phyloP scores from a whole-genome alignment of 352 stramenopile species.

The Phytophthora nicotianae region DNA sequence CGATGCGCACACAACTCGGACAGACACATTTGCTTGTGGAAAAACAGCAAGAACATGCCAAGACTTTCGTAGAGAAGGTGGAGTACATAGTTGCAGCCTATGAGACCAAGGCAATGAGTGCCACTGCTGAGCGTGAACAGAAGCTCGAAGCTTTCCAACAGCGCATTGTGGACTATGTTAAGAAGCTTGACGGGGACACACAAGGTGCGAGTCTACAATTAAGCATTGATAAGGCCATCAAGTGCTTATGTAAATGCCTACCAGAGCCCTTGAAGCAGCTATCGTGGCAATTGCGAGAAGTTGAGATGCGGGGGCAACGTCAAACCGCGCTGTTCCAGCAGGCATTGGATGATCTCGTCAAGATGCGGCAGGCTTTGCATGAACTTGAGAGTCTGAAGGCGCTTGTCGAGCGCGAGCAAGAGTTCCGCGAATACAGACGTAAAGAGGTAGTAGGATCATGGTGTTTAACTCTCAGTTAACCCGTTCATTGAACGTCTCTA shows the following conservation, averaged over 20 bases:
- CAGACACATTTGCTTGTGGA: conserved; percentile 52
- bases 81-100: conserved; percentile 39
- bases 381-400: conserved; percentile 41
- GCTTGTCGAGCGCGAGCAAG: conserved; percentile 37
- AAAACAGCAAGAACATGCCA: conserved; percentile 55
- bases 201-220: conserved; percentile 37
- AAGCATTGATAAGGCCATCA: neutral
- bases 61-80: conserved; percentile 49
- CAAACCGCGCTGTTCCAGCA: conserved; percentile 52
- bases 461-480: neutral
- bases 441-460: conserved; percentile 34
- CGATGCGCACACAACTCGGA: conserved; percentile 43
- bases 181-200: conserved; percentile 47
- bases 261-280: conserved; percentile 48
- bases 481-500: neutral
- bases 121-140: conserved; percentile 29
- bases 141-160: conserved; percentile 56
- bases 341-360: conserved; percentile 34
- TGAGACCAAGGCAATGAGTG: conserved; percentile 36
- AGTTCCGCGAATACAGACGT: conserved; percentile 27
- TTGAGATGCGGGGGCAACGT: conserved; percentile 51
- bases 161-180: conserved; percentile 50
- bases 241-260: neutral
- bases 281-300: conserved; percentile 40
- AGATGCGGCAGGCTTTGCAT: conserved; percentile 34